phyloP scores from a whole-genome alignment of 495 filamentous ascomycete genomes.

The Hypoxylon lenormandii region DNA sequence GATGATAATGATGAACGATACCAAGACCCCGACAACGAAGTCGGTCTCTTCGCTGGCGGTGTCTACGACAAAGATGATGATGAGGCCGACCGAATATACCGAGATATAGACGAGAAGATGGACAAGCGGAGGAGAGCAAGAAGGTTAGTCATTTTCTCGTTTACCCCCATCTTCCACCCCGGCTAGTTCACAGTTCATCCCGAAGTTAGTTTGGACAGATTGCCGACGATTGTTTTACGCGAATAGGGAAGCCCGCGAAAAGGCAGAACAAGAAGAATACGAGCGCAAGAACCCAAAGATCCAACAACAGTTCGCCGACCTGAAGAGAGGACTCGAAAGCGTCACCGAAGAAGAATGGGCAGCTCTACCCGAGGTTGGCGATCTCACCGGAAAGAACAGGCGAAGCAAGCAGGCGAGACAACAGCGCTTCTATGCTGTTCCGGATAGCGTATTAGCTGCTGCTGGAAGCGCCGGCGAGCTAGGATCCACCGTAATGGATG shows the following conservation, averaged over 20 bases:
- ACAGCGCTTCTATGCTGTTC: constrained; percentile 93
- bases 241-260: constrained; percentile 93
- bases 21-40: constrained; percentile 96
- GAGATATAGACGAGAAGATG: constrained; percentile 96
- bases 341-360: constrained; percentile 98
- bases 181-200: constrained; percentile 75
- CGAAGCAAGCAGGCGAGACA: constrained; percentile 82
- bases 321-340: constrained; percentile 87
- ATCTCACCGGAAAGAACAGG: constrained; percentile 92
- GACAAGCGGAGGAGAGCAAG: constrained; percentile 82
- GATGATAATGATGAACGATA: constrained; percentile 87
- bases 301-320: constrained; percentile 95
- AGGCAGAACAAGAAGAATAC: constrained; percentile 90
- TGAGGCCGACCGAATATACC: constrained; percentile 94
- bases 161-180: constrained; percentile 33
- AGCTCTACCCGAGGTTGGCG: constrained; percentile 91
- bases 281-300: constrained; percentile 98
- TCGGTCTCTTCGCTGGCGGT: constrained; percentile 91
- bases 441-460: constrained; percentile 92
- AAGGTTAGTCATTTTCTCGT: constrained; percentile 77
- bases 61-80: constrained; percentile 96
- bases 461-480: constrained; percentile 83
- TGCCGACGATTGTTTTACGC: constrained; percentile 77
- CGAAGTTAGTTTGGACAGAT: constrained; percentile 78
- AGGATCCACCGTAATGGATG: constrained; percentile 84